These are phyloP conservation scores for Coemansia brasiliensis DNA, from an alignment of 192 early-diverging fungal species.

Conservation along the genomic window DNA sequence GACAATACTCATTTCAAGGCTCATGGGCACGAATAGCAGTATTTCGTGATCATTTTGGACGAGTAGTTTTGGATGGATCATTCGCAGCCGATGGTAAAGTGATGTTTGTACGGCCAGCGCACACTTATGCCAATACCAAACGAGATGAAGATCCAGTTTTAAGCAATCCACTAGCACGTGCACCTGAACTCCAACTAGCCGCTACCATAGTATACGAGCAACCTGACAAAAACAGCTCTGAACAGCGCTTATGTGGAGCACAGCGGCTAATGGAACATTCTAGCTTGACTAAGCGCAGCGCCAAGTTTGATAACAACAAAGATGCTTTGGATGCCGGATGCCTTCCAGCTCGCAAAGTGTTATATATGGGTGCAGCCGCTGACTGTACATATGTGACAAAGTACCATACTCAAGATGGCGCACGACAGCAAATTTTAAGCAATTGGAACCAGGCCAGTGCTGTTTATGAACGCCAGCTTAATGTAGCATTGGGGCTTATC, in stretches of 20 bases:
- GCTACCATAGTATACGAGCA: slow-evolving; percentile 64
- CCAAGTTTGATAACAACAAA: slow-evolving; percentile 20
- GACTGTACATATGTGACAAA: slow-evolving; percentile 69
- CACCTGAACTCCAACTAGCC: slow-evolving; percentile 19
- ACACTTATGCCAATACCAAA: slow-evolving; percentile 58
- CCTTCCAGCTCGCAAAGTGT: slow-evolving; percentile 26
- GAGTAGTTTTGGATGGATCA: slow-evolving; percentile 60
- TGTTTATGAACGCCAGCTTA: slow-evolving; percentile 83
- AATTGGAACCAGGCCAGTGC: slow-evolving; percentile 82
- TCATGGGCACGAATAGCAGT: slow-evolving; percentile 60
- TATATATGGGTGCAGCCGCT: slow-evolving; percentile 71
- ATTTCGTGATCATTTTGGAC: slow-evolving; percentile 19
- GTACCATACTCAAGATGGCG: slow-evolving; percentile 59
- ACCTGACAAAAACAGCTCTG: slow-evolving; percentile 50
- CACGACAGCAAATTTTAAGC: slow-evolving; percentile 71
- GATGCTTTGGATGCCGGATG: slow-evolving; percentile 36
- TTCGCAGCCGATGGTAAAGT: slow-evolving; percentile 58
- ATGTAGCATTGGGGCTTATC: slow-evolving; percentile 81
- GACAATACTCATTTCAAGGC: slow-evolving; percentile 43
- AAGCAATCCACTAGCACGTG: slow-evolving; percentile 26
- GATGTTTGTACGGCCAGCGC: slow-evolving; percentile 59
- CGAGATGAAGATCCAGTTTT: slow-evolving; percentile 56
- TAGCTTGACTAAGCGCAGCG: slow-evolving; percentile 35
- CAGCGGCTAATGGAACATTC: slow-evolving; percentile 16
- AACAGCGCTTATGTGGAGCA: slow-evolving; percentile 15